Conservation (phyloP, 306 rosid genomes). For the Vigna radiata region DNA sequence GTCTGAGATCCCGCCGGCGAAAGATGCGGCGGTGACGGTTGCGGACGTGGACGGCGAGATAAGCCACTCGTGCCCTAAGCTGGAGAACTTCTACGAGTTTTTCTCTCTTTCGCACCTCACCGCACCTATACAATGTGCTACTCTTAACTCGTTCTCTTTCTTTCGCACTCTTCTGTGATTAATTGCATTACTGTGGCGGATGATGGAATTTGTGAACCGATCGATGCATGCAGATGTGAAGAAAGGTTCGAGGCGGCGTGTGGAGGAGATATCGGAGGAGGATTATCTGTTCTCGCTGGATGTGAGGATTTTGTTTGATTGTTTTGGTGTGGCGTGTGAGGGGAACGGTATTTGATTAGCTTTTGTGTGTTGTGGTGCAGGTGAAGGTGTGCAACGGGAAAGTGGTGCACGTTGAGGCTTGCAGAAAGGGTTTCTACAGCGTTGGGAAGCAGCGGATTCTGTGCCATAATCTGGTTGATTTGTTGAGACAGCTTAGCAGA, state of each 20-base stretch:
- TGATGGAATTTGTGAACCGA: background rate
- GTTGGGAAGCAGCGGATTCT: constrained; percentile 85
- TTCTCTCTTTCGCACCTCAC: constrained; percentile 90
- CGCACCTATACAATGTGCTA: constrained; percentile 84
- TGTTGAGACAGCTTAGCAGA: constrained; percentile 91
- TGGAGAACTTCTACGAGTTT: constrained; percentile 90
- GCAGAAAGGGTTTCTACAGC: constrained; percentile 84
- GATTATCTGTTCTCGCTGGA: constrained; percentile 87
- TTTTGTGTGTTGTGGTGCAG: constrained; percentile 46
- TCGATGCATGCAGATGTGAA: constrained; percentile 72
- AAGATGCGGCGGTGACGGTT: constrained; percentile 45
- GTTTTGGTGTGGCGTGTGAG: background rate
- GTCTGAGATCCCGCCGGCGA: constrained; percentile 44
- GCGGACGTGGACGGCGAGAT: constrained; percentile 69
- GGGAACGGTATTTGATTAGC: background rate
- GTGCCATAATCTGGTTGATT: constrained; percentile 86
- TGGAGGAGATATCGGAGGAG: constrained; percentile 68
- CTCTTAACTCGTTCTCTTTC: background rate
- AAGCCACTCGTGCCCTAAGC: constrained; percentile 79
- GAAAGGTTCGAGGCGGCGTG: constrained; percentile 64
- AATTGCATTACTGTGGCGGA: background rate
- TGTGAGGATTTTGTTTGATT: constrained; percentile 49
- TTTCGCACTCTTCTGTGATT: constrained; percentile 11
- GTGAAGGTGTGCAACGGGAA: constrained; percentile 93
- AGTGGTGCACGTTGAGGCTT: constrained; percentile 86